These are phyloP conservation scores for Trichosporon coremiiforme DNA, from an alignment of 1,284 basidiomycete genomes.

Conservation along the genomic window DNA sequence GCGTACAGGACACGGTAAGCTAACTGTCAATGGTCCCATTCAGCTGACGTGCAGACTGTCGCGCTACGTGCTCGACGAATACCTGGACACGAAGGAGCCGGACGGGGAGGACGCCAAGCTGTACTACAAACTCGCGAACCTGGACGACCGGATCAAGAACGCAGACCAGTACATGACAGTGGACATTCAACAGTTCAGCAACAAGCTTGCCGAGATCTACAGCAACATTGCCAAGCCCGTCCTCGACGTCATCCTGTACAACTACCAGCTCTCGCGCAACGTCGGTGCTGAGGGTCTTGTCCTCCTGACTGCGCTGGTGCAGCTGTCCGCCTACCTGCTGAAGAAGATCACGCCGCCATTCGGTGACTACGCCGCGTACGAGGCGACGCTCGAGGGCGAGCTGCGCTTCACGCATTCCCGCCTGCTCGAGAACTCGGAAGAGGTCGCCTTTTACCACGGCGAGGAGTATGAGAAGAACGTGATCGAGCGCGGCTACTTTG, in stretches of 20 bases:
- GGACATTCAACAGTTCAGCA: constrained; percentile 91
- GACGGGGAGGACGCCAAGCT: constrained; percentile 58
- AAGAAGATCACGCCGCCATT: constrained; percentile 89
- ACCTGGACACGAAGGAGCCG: constrained; percentile 67
- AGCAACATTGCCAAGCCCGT: constrained; percentile 90
- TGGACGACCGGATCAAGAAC: constrained; percentile 95
- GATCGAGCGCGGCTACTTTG: constrained; percentile 87
- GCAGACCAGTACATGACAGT: constrained; percentile 83
- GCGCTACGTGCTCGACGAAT: constrained; percentile 57
- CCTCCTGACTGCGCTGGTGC: constrained; percentile 79
- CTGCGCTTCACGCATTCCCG: constrained; percentile 91
- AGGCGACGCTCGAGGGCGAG: constrained; percentile 80
- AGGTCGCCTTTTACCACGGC: constrained; percentile 90
- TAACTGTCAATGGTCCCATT: background rate
- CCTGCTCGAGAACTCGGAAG: constrained; percentile 90
- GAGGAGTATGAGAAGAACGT: constrained; percentile 90
- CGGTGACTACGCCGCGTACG: constrained; percentile 77
- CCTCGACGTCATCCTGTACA: constrained; percentile 86
- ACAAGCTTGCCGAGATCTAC: constrained; percentile 90
- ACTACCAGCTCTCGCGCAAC: constrained; percentile 90
- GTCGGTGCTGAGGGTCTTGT: constrained; percentile 93
- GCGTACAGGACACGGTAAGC: constrained; percentile 77
- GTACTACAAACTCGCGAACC: constrained; percentile 90
- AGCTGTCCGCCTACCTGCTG: constrained; percentile 72
- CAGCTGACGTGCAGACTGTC: constrained; percentile 15